These are phyloP conservation scores for Puccinia sorghi DNA, from an alignment of 1,284 basidiomycete species.

Conservation along the genomic window DNA sequence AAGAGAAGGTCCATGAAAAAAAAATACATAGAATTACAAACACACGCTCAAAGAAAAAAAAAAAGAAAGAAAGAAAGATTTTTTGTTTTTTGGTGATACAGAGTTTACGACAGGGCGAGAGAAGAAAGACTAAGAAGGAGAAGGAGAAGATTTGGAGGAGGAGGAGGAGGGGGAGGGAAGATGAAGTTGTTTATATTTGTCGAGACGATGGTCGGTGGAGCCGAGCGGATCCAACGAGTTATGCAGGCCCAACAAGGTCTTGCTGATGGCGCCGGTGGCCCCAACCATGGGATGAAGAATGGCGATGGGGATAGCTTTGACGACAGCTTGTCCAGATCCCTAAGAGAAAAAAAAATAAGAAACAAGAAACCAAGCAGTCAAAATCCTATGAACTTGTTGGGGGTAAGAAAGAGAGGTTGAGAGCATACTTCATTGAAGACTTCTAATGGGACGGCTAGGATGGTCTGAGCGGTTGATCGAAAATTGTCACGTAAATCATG, in stretches of 20 bases:
- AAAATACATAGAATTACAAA: too few relatives aligned
- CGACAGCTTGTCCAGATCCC: conserved; percentile 87
- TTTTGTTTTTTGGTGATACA: too few relatives aligned
- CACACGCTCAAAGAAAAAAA: too few relatives aligned
- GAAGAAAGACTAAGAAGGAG: neutral
- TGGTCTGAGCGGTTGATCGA: conserved; percentile 92
- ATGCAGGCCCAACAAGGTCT: conserved; percentile 87
- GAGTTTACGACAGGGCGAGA: too few relatives aligned
- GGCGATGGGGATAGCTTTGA: conserved; percentile 93
- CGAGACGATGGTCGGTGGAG: neutral
- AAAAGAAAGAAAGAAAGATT: too few relatives aligned
- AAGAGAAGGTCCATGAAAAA: too few relatives aligned
- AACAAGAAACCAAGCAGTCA: neutral
- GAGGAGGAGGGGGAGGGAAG: neutral
- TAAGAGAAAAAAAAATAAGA: conserved; percentile 3
- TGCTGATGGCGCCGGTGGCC: conserved; percentile 90
- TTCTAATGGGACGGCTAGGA: conserved; percentile 97
- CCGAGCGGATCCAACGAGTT: conserved; percentile 63
- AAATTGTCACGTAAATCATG: conserved; percentile 78
- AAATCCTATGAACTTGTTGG: conserved; percentile 39
- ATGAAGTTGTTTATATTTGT: conserved; percentile 12
- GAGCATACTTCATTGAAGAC: conserved; percentile 79
- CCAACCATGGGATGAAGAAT: conserved; percentile 96
- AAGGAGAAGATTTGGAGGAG: neutral
- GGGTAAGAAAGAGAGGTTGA: neutral